These are phyloP conservation scores for Coniochaeta sp. DNA, from an alignment of 2,329 filamentous ascomycete genomes.

Conservation along the genomic window DNA sequence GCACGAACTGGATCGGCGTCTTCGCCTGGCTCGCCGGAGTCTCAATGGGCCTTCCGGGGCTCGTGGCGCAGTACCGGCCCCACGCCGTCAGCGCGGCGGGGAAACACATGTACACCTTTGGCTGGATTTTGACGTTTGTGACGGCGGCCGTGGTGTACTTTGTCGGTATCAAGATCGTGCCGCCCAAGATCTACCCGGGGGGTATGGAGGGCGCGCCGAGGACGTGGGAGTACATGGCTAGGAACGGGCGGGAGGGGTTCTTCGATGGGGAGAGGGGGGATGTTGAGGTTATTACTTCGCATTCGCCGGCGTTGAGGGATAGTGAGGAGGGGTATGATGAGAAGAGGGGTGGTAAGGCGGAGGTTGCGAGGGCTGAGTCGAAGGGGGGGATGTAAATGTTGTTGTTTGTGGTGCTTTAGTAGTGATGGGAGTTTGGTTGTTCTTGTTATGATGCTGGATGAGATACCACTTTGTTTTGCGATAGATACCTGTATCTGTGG, in stretches of 20 bases:
- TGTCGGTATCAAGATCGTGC: slow-evolving; percentile 12
- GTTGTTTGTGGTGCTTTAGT: background rate
- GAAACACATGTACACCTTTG: slow-evolving; percentile 22
- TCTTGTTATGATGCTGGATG: background rate
- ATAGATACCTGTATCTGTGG: no score
- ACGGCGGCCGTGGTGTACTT: slow-evolving; percentile 19
- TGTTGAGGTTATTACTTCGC: background rate
- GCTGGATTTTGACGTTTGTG: slow-evolving; percentile 21
- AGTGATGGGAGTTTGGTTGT: background rate
- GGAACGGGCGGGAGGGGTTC: slow-evolving; percentile 7
- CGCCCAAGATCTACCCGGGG: slow-evolving; percentile 14
- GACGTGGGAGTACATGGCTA: slow-evolving; percentile 12
- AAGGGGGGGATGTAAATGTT: background rate
- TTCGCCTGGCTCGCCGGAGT: slow-evolving; percentile 18
- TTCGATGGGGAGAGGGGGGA: slow-evolving; percentile 7
- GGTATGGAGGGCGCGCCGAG: slow-evolving; percentile 10
- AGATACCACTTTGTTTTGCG: background rate
- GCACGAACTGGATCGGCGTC: slow-evolving; percentile 21
- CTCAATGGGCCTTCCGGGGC: slow-evolving; percentile 16
- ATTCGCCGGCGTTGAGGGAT: background rate
- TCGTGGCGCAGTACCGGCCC: slow-evolving; percentile 18
- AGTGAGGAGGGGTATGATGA: background rate
- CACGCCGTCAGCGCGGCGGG: slow-evolving; percentile 15
- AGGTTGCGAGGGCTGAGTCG: slow-evolving; percentile 1
- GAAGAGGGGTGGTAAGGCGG: background rate